phyloP scores from a whole-genome alignment of 2,329 filamentous ascomycete species.

The Colletotrichum sp. region DNA sequence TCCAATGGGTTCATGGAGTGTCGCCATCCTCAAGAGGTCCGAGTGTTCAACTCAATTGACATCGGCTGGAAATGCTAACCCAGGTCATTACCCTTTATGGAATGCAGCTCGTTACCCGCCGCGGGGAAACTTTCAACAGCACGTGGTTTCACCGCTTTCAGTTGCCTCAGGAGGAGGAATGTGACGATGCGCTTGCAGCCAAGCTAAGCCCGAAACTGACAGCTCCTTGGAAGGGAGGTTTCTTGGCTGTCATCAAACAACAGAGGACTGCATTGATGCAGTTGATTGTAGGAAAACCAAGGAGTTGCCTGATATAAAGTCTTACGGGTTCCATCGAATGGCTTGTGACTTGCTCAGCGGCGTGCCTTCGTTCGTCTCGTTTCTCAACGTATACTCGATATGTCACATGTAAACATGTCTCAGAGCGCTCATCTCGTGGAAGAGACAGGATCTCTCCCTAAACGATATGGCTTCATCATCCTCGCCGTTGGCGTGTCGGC shows the following conservation, averaged over 20 bases:
- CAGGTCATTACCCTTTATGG: neutral
- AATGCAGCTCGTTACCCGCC: neutral
- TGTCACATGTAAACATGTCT: neutral
- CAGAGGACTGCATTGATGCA: neutral
- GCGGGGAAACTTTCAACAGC: neutral
- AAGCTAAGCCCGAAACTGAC: neutral
- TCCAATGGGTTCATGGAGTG: neutral
- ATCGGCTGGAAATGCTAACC: neutral
- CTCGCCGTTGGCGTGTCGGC: neutral
- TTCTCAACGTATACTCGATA: neutral
- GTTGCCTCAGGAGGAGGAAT: neutral
- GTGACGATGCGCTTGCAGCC: neutral
- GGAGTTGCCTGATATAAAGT: neutral
- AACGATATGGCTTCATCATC: neutral
- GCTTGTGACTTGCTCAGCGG: rapidly evolving
- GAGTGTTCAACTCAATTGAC: neutral
- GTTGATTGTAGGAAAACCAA: rapidly evolving
- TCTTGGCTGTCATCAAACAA: neutral
- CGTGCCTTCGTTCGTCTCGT: neutral
- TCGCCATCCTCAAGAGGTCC: neutral
- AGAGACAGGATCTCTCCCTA: neutral
- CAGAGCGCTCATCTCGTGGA: neutral
- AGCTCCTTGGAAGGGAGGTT: neutral
- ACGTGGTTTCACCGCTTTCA: neutral
- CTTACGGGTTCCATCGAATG: neutral